phyloP scores from a whole-genome alignment of 129 eudicot species.

The Flaveria linearis region DNA sequence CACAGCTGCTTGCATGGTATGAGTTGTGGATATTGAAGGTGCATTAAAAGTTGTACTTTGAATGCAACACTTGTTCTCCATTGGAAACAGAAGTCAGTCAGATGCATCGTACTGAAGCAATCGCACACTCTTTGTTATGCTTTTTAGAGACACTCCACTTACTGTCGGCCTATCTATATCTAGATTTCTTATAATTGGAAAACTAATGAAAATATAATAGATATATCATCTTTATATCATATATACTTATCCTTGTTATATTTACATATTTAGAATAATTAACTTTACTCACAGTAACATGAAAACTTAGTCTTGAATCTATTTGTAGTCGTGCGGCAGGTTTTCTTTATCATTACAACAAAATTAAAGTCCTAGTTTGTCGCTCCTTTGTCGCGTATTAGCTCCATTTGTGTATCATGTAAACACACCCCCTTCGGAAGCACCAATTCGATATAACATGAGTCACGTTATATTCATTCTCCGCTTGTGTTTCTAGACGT shows the following conservation, averaged over 20 bases:
- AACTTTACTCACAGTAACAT: not conserved
- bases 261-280: not conserved
- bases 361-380: not conserved
- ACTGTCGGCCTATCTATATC: slow-evolving; percentile 36
- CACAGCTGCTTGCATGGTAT: slow-evolving; percentile 29
- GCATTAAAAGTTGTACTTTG: slow-evolving; percentile 31
- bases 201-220: too few species aligned
- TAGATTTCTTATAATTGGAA: not conserved
- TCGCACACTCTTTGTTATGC: slow-evolving; percentile 32
- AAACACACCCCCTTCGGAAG: not conserved
- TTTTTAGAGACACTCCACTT: slow-evolving; percentile 40
- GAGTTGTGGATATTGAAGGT: slow-evolving; percentile 26
- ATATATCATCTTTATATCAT: not conserved
- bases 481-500: too few species aligned
- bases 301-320: not conserved
- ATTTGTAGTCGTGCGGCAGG: not conserved
- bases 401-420: too few species aligned
- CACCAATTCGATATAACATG: not conserved
- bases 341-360: not conserved
- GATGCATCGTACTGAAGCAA: slow-evolving; percentile 49
- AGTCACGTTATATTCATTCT: not conserved
- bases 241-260: not conserved
- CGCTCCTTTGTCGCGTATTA: too few species aligned
- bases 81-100: slow-evolving; percentile 30
- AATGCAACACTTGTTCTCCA: slow-evolving; percentile 13